phyloP scores from a whole-genome alignment of 176 grass and related monocot species.

The Chrysopogon serrulatus region DNA sequence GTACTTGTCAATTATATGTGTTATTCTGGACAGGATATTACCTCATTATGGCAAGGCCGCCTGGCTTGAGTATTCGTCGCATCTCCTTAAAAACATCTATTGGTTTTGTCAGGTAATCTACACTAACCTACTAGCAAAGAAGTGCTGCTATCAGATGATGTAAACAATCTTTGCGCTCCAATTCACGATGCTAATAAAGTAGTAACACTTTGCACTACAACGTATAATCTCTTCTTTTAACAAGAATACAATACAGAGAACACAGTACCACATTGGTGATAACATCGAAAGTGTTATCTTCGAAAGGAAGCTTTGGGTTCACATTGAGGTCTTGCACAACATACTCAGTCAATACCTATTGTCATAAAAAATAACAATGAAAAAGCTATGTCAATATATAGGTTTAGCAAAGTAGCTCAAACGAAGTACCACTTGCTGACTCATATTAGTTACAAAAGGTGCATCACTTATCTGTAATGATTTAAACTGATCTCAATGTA shows the following conservation, averaged over 20 bases:
- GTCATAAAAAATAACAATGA: background rate
- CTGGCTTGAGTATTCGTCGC: slow-evolving; percentile 83
- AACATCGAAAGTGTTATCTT: slow-evolving; percentile 79
- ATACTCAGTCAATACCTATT: slow-evolving; percentile 88
- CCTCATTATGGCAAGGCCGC: slow-evolving; percentile 92
- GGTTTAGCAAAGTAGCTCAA: background rate
- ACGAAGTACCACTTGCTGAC: background rate
- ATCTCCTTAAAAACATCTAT: slow-evolving; percentile 97
- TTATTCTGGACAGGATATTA: slow-evolving; percentile 9
- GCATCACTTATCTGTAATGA: background rate
- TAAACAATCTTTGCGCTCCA: background rate
- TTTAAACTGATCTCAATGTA: background rate
- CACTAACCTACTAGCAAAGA: slow-evolving; percentile 68
- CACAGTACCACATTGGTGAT: slow-evolving; percentile 90
- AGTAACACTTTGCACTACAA: background rate
- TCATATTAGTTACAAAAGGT: background rate
- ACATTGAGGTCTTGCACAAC: slow-evolving; percentile 92
- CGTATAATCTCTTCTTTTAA: background rate
- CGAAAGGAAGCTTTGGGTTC: slow-evolving; percentile 81
- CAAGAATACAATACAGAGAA: background rate
- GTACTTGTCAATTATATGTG: background rate
- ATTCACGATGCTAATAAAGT: background rate
- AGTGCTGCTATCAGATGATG: background rate
- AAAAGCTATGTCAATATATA: background rate
- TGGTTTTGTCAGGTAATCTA: slow-evolving; percentile 91